Base-by-base conservation (phyloP, 495 filamentous ascomycete genomes). In the Aspergillus sclerotiicarbonarius region DNA sequence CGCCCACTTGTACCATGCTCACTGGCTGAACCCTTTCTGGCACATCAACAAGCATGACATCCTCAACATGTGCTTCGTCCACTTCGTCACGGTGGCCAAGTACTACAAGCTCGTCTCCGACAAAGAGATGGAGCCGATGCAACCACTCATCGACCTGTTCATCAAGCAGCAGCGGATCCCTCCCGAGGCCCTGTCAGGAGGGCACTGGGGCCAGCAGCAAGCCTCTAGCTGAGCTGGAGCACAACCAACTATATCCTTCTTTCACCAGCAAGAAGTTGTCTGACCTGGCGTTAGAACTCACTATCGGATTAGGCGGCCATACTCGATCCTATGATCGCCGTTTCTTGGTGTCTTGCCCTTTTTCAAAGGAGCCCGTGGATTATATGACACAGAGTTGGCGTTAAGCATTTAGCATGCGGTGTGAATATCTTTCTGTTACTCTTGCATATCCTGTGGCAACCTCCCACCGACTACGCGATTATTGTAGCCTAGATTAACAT, bases 1-100 rank as follows among this genome's bases (percentile, higher is more conserved):
- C 63, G 88, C 91, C 33, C 92, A 97, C 74, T 80, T 93, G 29
- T 93, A 93, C 77, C 90, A 90, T 79, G 84, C 85, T 8, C 90
- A 93, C 75, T 93, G 87, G 77, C 66, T 86, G 54, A 87, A 91
- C 51, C 89, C 89, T 9, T 90, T 90, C 74, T 93, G 89, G 77
- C 88, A 93, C 64, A 81, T 92, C 55, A 89, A 86, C 73, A 83
- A 88, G 52, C 86, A 90, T 65, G 90, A 91, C 75, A 87, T 91
- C 63, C 82, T 97, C 51, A 97, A 97, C 80, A 95, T 91, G 71
- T 94, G 90, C 74, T 97, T 96, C 71, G 89, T 91, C 56, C 91
- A 96, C 76, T 97, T 96, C 63, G 81, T 95, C 60, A 87, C 91
- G 29, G 92, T 95, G 6, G 91, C 89, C 53, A 91, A 90, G 59